Conservation (phyloP, 2,329 filamentous ascomycete genomes). For the Fusarium nurragi region DNA sequence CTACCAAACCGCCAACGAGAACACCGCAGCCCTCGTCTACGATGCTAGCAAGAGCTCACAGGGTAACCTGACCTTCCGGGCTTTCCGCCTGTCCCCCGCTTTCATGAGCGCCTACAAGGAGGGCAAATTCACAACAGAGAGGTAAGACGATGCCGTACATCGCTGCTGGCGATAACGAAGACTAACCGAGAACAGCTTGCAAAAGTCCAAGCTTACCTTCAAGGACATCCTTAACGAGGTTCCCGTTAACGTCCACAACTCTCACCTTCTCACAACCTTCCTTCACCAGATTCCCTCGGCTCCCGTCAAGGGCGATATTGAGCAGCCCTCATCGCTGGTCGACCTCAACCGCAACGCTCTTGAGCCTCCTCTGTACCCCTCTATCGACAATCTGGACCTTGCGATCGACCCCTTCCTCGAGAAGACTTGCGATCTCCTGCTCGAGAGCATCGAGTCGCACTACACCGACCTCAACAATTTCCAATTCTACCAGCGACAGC, state of each 20-base stretch:
- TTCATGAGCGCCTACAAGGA: constrained; percentile 97
- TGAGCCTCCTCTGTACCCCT: constrained; percentile 78
- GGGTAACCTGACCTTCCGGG: constrained; percentile 87
- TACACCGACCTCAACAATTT: constrained; percentile 99
- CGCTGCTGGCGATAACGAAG: not conserved
- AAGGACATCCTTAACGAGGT: constrained; percentile 93
- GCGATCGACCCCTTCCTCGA: constrained; percentile 97
- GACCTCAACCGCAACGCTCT: constrained; percentile 75
- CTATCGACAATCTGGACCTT: constrained; percentile 88
- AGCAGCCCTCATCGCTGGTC: constrained; percentile 80
- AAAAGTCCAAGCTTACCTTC: constrained; percentile 93
- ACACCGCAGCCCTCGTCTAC: constrained; percentile 88
- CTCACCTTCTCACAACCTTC: constrained; percentile 93
- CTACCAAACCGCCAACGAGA: constrained; percentile 96
- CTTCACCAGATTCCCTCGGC: constrained; percentile 87
- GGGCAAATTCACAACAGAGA: constrained; percentile 96
- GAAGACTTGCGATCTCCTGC: constrained; percentile 95
- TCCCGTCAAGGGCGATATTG: constrained; percentile 69
- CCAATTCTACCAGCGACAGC: constrained; percentile 92
- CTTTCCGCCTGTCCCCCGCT: constrained; percentile 85
- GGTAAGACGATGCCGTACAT: constrained; percentile 62
- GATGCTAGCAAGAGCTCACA: constrained; percentile 96
- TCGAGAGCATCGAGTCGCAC: constrained; percentile 97
- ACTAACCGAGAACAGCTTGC: constrained; percentile 68
- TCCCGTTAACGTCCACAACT: constrained; percentile 92